Evolutionary conservation across 768 basidiomycete genomes (phyloP), one percentile per base, ranked within the genome.

Genomic region (Tricholoma sp.): DNA sequence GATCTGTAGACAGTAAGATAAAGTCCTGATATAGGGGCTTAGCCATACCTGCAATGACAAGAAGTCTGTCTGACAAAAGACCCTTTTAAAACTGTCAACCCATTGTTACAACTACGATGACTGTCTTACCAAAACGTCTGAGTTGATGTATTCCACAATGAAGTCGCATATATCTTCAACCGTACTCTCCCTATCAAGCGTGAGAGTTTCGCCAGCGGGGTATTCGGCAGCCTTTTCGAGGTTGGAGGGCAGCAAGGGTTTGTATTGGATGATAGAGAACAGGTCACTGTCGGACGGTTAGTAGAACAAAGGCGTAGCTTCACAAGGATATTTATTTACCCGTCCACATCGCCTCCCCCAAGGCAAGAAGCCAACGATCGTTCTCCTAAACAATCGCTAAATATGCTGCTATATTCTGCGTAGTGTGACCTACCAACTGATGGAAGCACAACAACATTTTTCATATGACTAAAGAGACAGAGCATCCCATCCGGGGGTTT

Each of bases 131-230:
- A 91, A 70, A 43, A 91, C 80, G 64, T 93, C 89, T 0, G 89
- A 90, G 60, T 89, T 80, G 66, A 94, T 90, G 55, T 92, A 94
- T 62, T 93, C 84, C 12, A 91, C 83, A 21, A 94, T 74, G 62
- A 94, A 93, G 56, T 93, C 77, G 59, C 87, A 88, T 12, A 93
- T 83, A 61, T 91, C 88, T 1, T 84, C 74, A 5, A 90, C 79
- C 0, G 76, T 82, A 55, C 83, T 82, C 7, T 81, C 76, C 16
- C 79, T 71, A 0, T 76, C 74, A 11, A 85, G 69, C 3, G 66
- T 69, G 45, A 69, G 71, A 1, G 79, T 69, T 0, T 61, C 62
- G 7, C 69, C 71, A 2, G 76, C 45, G 1, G 69, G 57, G 62
- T 91, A 90, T 3, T 70, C 64, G 9, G 83, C 85, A 16, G 88